Conservation (phyloP, 2,329 filamentous ascomycete genomes). For the Ascochyta rabiei region DNA sequence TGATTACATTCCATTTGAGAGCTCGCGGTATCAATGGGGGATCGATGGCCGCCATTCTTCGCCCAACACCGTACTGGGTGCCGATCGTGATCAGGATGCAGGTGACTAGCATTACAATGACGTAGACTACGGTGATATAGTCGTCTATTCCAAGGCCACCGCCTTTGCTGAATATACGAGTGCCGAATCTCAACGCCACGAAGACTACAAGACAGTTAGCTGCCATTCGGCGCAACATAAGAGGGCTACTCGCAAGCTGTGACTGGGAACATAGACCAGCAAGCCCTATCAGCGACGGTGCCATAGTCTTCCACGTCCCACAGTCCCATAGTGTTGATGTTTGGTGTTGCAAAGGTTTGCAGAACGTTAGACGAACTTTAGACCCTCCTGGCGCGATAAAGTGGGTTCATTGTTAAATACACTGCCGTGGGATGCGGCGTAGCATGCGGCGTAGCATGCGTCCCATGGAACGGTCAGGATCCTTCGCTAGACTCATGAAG, state of each 20-base stretch:
- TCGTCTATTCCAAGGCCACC: slow-evolving; percentile 1
- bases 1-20: slow-evolving; percentile 6
- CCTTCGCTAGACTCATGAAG: neutral
- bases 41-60: neutral
- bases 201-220: slow-evolving; percentile 3
- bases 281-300: slow-evolving; percentile 3
- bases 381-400: neutral
- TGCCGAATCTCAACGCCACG: slow-evolving; percentile 5
- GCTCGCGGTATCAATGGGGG: slow-evolving; percentile 5
- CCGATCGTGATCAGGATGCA: slow-evolving; percentile 5
- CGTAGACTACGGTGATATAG: slow-evolving; percentile 4
- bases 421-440: slow-evolving; percentile 1
- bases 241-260: slow-evolving; percentile 1
- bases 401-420: neutral
- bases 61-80: slow-evolving; percentile 4
- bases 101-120: slow-evolving; percentile 1
- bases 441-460: neutral
- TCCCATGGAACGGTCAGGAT: slow-evolving; percentile 1
- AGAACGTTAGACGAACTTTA: neutral
- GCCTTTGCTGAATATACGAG: slow-evolving; percentile 4
- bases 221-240: slow-evolving; percentile 1
- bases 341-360: neutral
- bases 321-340: neutral
- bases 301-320: slow-evolving; percentile 4
- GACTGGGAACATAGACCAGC: slow-evolving; percentile 1